Conservation (phyloP, 805 yeast species). For the Zygoascus flipseniorum region DNA sequence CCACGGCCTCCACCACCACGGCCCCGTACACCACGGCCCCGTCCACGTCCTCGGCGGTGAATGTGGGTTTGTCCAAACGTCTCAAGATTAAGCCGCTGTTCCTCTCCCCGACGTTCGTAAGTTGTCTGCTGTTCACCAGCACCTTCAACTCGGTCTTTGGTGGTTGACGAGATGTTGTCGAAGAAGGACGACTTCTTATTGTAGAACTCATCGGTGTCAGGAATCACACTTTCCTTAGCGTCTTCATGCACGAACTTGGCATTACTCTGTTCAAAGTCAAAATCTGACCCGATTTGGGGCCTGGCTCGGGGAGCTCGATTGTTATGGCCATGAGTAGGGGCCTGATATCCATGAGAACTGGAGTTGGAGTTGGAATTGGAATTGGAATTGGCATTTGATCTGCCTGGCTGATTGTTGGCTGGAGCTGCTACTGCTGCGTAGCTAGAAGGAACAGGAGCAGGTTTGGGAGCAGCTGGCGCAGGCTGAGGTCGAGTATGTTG, state of each 20-base stretch:
- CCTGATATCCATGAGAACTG: not conserved
- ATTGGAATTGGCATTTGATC: not conserved
- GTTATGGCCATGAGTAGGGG: not conserved
- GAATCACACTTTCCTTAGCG: slow-evolving; percentile 27
- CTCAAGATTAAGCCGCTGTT: slow-evolving; percentile 63
- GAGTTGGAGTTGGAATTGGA: not conserved
- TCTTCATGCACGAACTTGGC: slow-evolving; percentile 56
- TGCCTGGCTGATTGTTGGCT: not conserved
- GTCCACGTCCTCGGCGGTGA: slow-evolving; percentile 38
- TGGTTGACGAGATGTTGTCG: slow-evolving; percentile 71
- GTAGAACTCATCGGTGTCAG: slow-evolving; percentile 36
- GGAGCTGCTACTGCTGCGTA: slow-evolving; percentile 15
- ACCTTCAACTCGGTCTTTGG: slow-evolving; percentile 21
- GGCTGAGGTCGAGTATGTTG: not conserved
- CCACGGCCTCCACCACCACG: slow-evolving; percentile 27
- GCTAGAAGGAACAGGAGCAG: slow-evolving; percentile 8
- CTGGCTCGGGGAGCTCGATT: not conserved
- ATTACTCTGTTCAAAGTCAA: slow-evolving; percentile 67
- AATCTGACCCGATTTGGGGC: slow-evolving; percentile 34
- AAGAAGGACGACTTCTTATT: slow-evolving; percentile 81
- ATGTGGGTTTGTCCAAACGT: slow-evolving; percentile 72
- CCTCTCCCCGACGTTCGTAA: slow-evolving; percentile 59
- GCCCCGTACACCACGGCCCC: slow-evolving; percentile 39
- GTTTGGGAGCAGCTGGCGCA: not conserved
- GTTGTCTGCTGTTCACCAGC: slow-evolving; percentile 36